Percentiles rank a stretch among this genome's conserved stretches.
Conservation (phyloP, 768 basidiomycete genomes). For the Hericium coralloides region DNA sequence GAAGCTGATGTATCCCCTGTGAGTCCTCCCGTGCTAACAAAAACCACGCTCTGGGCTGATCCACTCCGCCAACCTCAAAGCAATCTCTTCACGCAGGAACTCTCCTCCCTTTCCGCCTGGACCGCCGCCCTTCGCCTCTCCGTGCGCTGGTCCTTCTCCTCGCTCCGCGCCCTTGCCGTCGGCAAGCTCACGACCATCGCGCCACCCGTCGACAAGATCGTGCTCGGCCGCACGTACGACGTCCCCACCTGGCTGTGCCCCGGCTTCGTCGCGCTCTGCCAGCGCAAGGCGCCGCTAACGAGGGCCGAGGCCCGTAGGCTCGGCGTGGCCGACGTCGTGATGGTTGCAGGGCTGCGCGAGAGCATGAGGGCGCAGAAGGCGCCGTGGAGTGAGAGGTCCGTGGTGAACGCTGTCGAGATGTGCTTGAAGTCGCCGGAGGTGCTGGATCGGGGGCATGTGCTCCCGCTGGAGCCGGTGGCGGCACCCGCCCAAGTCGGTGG, state of each 20-base stretch:
- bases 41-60: too few relatives aligned
- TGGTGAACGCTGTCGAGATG: too few relatives aligned
- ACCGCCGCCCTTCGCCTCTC: conserved; percentile 17
- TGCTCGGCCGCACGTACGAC: conserved; percentile 11
- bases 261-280: conserved; percentile 6
- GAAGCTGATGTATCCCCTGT: background rate
- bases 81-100: too few relatives aligned
- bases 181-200: background rate
- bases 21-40: background rate
- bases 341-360: background rate
- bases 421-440: too few relatives aligned
- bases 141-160: conserved; percentile 21
- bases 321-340: background rate
- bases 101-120: conserved; percentile 13
- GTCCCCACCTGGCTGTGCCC: conserved; percentile 9
- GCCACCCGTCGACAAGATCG: conserved; percentile 2
- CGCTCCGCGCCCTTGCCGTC: conserved; percentile 11
- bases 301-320: background rate
- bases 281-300: conserved; percentile 5
- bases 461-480: too few relatives aligned
- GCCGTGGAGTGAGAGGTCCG: too few relatives aligned
- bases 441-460: too few relatives aligned
- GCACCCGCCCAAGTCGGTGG: too few relatives aligned
- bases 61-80: too few relatives aligned
- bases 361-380: background rate